Evolutionary conservation across 305 asterid genomes (phyloP).

Genomic region (Fraxinus paxiana): DNA sequence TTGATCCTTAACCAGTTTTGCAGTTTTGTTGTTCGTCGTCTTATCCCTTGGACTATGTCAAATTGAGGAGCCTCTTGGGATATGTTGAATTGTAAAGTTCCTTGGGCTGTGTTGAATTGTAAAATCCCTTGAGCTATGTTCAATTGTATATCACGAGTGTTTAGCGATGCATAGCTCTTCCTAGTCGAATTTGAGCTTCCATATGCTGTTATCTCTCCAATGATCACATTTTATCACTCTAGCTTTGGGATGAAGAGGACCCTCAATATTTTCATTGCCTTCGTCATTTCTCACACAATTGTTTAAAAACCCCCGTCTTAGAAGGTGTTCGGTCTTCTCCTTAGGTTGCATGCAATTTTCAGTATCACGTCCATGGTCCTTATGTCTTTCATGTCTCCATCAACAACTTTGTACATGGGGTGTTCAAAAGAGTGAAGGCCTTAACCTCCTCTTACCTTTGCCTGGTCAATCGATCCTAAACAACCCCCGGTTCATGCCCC

Average conservation of each 20-base stretch:
- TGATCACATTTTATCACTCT: background rate
- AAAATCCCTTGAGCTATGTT: too few species aligned
- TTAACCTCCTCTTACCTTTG: too few species aligned
- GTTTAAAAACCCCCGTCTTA: background rate
- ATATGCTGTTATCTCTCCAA: too few species aligned
- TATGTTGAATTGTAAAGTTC: too few species aligned
- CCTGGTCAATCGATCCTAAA: background rate
- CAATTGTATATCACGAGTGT: background rate
- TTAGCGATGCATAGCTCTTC: background rate
- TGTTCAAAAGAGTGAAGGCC: background rate
- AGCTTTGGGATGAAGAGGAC: background rate
- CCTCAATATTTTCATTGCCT: background rate
- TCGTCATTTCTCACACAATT: background rate
- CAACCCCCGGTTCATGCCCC: too few species aligned
- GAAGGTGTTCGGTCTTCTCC: background rate
- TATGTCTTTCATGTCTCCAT: background rate
- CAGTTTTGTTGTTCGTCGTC: background rate
- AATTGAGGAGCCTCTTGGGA: too few species aligned
- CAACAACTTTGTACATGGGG: background rate
- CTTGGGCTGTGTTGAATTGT: background rate
- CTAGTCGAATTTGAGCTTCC: background rate
- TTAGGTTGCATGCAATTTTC: background rate
- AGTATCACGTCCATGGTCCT: background rate
- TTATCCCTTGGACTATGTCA: background rate
- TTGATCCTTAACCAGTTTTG: background rate